Conservation (phyloP, 2,329 filamentous ascomycete species). For the Paecilomyces dactylethromorphus region DNA sequence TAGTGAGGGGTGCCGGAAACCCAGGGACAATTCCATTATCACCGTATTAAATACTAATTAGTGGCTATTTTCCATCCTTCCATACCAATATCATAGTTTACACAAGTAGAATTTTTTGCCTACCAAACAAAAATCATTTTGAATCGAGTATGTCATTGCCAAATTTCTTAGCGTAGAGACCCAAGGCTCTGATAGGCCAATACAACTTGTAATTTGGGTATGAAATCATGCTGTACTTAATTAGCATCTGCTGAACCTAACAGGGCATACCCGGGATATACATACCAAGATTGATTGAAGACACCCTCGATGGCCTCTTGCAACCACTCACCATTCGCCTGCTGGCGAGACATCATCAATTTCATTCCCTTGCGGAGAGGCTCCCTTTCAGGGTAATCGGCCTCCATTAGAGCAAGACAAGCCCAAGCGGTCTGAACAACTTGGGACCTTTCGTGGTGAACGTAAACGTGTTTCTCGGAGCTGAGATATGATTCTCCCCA, state of each 20-base stretch:
- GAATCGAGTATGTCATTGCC: conserved; percentile 53
- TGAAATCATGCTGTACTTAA: conserved; percentile 70
- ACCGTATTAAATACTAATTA: background rate
- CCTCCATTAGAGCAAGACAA: conserved; percentile 72
- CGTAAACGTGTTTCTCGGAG: conserved; percentile 70
- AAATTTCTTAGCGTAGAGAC: conserved; percentile 73
- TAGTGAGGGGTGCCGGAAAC: background rate
- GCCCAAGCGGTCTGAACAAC: conserved; percentile 96
- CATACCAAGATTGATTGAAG: conserved; percentile 92
- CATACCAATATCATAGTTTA: background rate
- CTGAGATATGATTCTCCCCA: conserved; percentile 94
- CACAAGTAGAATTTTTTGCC: background rate
- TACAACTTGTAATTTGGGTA: conserved; percentile 99
- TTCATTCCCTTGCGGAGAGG: conserved; percentile 67
- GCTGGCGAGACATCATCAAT: conserved; percentile 79
- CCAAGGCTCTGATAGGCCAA: conserved; percentile 88
- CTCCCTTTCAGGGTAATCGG: conserved; percentile 67
- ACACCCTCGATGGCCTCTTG: conserved; percentile 96
- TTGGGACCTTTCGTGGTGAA: conserved; percentile 72
- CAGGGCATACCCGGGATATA: conserved; percentile 14
- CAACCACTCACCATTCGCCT: conserved; percentile 84
- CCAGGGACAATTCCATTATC: background rate
- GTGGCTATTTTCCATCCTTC: background rate
- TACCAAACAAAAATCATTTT: background rate
- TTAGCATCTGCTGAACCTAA: conserved; percentile 13